Evolutionary conservation across 495 filamentous ascomycete species (phyloP).

Genomic region (Aspergillus conjunctus): DNA sequence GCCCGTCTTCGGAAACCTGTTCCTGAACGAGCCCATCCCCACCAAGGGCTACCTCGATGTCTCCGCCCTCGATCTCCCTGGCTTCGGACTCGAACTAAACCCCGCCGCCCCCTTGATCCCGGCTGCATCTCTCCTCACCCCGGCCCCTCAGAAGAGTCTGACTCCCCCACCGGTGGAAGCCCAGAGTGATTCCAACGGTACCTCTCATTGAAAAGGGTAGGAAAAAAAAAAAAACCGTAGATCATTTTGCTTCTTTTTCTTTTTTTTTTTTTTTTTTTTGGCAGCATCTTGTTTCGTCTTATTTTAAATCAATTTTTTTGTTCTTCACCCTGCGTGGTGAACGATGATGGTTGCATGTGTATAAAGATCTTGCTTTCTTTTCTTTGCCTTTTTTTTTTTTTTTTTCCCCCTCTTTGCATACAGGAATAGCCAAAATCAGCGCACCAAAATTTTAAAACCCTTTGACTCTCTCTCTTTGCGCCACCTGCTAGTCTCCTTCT

Average conservation of each 20-base stretch:
- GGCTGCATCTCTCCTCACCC: conserved; percentile 68
- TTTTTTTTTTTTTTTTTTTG: background rate
- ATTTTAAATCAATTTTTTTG: background rate
- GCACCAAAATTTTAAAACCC: too few relatives aligned
- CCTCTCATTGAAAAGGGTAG: conserved; percentile 7
- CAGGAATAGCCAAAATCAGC: too few relatives aligned
- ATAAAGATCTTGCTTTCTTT: background rate
- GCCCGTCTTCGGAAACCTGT: conserved; percentile 89
- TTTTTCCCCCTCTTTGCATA: background rate
- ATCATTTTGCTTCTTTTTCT: background rate
- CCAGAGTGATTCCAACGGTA: conserved; percentile 31
- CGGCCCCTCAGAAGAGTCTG: conserved; percentile 66
- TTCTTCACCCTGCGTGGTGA: background rate
- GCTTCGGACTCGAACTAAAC: conserved; percentile 86
- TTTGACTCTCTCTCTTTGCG: too few relatives aligned
- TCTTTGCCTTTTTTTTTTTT: background rate
- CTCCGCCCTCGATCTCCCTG: conserved; percentile 80
- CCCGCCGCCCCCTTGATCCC: conserved; percentile 76
- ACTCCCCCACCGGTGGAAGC: conserved; percentile 40
- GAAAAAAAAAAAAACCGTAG: background rate
- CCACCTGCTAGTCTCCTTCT: too few relatives aligned
- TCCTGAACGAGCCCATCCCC: conserved; percentile 88
- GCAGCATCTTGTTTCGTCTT: background rate
- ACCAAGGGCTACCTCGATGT: conserved; percentile 77
- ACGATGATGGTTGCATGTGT: background rate